phyloP scores from a whole-genome alignment of 164 flowering plant genomes.

The Aristolochia californica region DNA sequence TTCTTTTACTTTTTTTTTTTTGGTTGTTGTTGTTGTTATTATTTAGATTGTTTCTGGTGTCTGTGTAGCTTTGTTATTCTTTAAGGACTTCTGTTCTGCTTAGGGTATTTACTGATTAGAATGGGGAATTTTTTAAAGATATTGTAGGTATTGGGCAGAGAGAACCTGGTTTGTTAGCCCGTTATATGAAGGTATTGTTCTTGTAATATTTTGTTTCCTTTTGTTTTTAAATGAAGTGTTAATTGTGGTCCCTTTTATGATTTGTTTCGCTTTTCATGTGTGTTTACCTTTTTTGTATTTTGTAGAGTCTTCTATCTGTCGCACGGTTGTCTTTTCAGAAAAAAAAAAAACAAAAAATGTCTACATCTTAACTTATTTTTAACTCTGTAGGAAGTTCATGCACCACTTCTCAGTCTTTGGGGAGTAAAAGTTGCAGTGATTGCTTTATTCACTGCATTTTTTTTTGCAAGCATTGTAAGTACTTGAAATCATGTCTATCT shows the following conservation, averaged over 20 bases:
- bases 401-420: constrained; percentile 69
- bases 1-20: neutral
- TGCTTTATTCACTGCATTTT: constrained; percentile 51
- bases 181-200: constrained; percentile 77
- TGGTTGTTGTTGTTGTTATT: neutral
- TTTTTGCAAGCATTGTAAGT: constrained; percentile 94
- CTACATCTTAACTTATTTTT: constrained; percentile 3
- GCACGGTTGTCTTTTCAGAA: neutral
- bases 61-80: neutral
- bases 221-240: neutral
- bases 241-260: neutral
- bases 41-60: neutral
- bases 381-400: constrained; percentile 73
- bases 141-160: constrained; percentile 44
- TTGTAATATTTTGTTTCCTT: neutral
- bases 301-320: neutral
- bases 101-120: neutral
- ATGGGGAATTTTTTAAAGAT: neutral
- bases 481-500: neutral
- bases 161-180: constrained; percentile 62
- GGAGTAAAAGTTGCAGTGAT: constrained; percentile 73
- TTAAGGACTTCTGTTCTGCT: too few relatives aligned
- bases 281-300: neutral
- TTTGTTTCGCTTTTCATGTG: neutral
- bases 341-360: too few relatives aligned